A percentile compares a stretch with the other conserved stretches of the same genome.
phyloP scores from a whole-genome alignment of 805 yeast species.

The Ogataea sp. region DNA sequence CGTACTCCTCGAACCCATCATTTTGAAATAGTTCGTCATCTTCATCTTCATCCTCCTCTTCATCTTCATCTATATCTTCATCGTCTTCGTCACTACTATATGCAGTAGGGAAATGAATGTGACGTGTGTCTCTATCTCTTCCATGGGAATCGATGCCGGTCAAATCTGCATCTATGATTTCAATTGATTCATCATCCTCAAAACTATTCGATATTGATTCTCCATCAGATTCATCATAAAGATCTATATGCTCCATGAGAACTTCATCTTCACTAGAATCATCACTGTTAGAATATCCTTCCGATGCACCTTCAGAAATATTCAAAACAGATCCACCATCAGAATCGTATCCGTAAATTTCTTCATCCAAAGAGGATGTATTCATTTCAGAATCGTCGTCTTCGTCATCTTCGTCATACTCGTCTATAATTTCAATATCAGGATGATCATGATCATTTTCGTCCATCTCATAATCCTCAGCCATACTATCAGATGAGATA shows the following conservation, averaged over 20 bases:
- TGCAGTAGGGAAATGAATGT: slow-evolving; percentile 8
- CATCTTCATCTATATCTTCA: slow-evolving; percentile 14
- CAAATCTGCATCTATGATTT: too few relatives aligned
- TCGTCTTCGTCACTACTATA: too few relatives aligned
- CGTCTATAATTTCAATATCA: not conserved
- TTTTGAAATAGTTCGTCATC: slow-evolving; percentile 1
- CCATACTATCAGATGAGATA: too few relatives aligned
- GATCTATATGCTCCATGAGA: not conserved
- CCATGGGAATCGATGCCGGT: too few relatives aligned
- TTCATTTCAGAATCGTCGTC: too few relatives aligned
- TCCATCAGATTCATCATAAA: slow-evolving; percentile 7
- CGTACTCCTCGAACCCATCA: slow-evolving; percentile 3
- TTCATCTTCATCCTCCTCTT: slow-evolving; percentile 14
- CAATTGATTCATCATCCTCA: too few relatives aligned
- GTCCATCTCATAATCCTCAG: slow-evolving; percentile 23
- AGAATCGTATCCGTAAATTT: not conserved
- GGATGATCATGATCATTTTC: slow-evolving; percentile 18
- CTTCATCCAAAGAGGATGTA: too few relatives aligned
- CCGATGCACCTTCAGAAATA: too few relatives aligned
- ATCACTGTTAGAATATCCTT: slow-evolving; percentile 3
- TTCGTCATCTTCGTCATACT: slow-evolving; percentile 6
- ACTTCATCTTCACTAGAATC: slow-evolving; percentile 19
- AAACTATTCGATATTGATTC: too few relatives aligned
- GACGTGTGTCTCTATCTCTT: too few relatives aligned
- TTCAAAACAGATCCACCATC: not conserved